phyloP scores from a whole-genome alignment of 345 rosid species.

The Gynandropsis gynandra region DNA sequence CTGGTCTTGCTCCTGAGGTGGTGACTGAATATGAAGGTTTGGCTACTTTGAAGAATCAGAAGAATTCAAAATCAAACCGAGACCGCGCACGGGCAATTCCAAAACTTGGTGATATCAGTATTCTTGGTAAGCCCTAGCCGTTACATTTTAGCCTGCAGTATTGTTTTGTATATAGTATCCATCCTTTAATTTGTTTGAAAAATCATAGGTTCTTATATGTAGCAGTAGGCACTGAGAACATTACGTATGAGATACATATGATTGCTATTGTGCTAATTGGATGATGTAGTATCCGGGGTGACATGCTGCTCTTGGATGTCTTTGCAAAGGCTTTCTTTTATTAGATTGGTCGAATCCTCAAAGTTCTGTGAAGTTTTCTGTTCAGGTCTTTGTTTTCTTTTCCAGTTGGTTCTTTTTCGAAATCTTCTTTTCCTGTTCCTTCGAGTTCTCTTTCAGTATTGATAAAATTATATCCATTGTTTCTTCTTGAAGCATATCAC shows the following conservation, averaged over 20 bases:
- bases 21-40: conserved; percentile 48
- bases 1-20: conserved; percentile 45
- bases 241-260: too few relatives aligned
- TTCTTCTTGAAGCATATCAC: not conserved
- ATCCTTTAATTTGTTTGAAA: too few relatives aligned
- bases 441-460: too few relatives aligned
- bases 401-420: too few relatives aligned
- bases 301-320: too few relatives aligned
- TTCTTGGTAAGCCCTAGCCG: conserved; percentile 21
- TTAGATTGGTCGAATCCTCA: not conserved
- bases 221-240: too few relatives aligned
- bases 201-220: not conserved
- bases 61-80: conserved; percentile 26
- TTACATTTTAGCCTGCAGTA: not conserved
- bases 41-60: conserved; percentile 36
- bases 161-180: conserved; percentile 7
- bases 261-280: too few relatives aligned
- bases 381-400: too few relatives aligned
- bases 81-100: not conserved
- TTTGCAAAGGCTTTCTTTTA: too few relatives aligned
- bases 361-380: too few relatives aligned
- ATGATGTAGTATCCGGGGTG: too few relatives aligned
- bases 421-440: too few relatives aligned
- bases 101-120: conserved; percentile 18
- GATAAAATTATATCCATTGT: not conserved